A percentile compares a stretch with the other conserved stretches of the same genome.
phyloP scores from a whole-genome alignment of 2,329 filamentous ascomycete species.

The Biscogniauxia marginata region DNA sequence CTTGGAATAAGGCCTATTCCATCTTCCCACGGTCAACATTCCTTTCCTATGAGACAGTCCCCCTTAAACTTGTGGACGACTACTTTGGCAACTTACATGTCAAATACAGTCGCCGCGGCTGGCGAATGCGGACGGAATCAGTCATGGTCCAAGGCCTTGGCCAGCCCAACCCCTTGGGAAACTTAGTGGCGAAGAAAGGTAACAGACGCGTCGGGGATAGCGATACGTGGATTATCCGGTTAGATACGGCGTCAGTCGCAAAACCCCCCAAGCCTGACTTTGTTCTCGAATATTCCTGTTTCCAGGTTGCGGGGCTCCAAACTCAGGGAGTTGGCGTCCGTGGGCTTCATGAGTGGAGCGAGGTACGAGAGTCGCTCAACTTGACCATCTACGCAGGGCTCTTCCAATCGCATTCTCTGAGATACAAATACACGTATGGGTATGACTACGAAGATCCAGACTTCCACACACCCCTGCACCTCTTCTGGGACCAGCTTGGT shows the following conservation, averaged over 20 bases:
- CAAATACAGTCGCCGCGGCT: slow-evolving; percentile 4
- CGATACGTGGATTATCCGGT: slow-evolving; percentile 9
- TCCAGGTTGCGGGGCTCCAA: background rate
- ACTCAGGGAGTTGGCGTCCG: background rate
- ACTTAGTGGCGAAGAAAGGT: too few relatives aligned
- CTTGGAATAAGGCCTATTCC: slow-evolving; percentile 12
- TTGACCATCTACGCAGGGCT: background rate
- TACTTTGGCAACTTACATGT: slow-evolving; percentile 2
- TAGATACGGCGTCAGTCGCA: slow-evolving; percentile 2
- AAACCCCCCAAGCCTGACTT: slow-evolving; percentile 6
- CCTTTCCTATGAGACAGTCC: slow-evolving; percentile 8
- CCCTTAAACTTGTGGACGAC: background rate
- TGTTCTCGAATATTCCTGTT: slow-evolving; percentile 9
- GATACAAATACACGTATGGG: slow-evolving; percentile 6
- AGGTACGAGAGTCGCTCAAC: background rate
- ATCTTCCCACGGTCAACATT: slow-evolving; percentile 11
- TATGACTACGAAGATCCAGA: background rate
- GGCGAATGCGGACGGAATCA: slow-evolving; percentile 5
- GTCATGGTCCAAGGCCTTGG: background rate
- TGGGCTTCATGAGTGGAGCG: background rate
- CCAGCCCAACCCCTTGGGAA: slow-evolving; percentile 4
- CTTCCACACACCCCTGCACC: background rate
- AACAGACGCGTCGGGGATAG: slow-evolving; percentile 7
- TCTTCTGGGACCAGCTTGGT: background rate
- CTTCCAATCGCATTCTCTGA: slow-evolving; percentile 7